Evolutionary conservation across 768 basidiomycete species (phyloP), one percentile per base, ranked within the genome.

Genomic region (Trametes cingulata): DNA sequence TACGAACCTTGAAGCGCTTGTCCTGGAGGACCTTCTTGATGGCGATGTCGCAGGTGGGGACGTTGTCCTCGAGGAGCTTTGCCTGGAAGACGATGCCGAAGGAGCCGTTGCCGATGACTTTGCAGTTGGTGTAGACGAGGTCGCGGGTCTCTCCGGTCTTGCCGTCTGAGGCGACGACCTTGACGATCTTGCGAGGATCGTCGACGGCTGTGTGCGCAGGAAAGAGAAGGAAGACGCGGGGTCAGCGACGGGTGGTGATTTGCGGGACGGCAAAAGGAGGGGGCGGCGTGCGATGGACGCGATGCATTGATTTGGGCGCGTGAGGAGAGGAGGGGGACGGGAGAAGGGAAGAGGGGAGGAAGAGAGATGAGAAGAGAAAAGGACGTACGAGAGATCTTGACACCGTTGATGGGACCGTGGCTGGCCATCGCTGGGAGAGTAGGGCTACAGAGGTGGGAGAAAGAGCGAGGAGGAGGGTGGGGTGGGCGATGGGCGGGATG

Each of bases 1-100:
- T n/a, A 77, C 83, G 64, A 62, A 95, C 96, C 93, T 99, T 99
- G 90, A 99, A 99, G 67, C 97, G 87, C 83, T 99, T 99, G 80
- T 99, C 97, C 82, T 99, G 97, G 63, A 99, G 77, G 51, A 99
- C 97, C 82, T 98, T 98, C 92, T 99, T 99, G 84, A 99, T 99
- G 50, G 97, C 97, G 71, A 99, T 97, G 67, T 98, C 94, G 19
- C 78, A 79, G 35, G 83, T 84, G 69, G 85, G 84, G 43, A 81
- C 76, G 8, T 49, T 37, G 36, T 81, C 80, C 14, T 80, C 80
- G 50, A 95, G 80, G 56, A 98, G 85, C 76, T 87, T 93, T 60
- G 95, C 96, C 66, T 95, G 93, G 75, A 95, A 98, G 64, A 99
- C 97, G 74, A 99, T 95, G 67, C 97, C 97, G 70, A 99, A 99